A percentile compares a stretch with the other conserved stretches of the same genome.
These are phyloP conservation scores for Backusella westeae DNA, from an alignment of 192 early-diverging fungal genomes.

Conservation along the genomic window DNA sequence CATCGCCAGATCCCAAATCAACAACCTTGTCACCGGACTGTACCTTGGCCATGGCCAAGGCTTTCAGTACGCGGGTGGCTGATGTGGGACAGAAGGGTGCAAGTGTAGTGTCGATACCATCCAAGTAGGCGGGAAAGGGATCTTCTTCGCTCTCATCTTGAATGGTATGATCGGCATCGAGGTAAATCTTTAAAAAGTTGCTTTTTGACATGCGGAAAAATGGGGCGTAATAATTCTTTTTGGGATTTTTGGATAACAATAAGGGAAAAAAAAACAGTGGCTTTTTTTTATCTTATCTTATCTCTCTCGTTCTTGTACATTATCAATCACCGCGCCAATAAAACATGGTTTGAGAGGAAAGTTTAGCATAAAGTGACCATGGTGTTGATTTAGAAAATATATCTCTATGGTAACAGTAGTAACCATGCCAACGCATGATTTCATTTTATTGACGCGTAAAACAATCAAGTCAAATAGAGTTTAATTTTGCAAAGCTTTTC, in stretches of 20 bases:
- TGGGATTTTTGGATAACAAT: neutral
- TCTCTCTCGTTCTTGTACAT: neutral
- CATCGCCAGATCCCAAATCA: constrained; percentile 63
- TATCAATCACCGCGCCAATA: neutral
- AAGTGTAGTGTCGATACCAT: constrained; percentile 49
- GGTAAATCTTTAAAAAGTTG: constrained; percentile 20
- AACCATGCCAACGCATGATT: too few species aligned
- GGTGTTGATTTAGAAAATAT: too few species aligned
- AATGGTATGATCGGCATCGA: constrained; percentile 10
- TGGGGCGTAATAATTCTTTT: neutral
- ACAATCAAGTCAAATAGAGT: too few species aligned
- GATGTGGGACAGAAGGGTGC: constrained; percentile 61
- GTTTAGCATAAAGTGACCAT: too few species aligned
- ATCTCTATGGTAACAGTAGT: too few species aligned
- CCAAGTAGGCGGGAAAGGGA: constrained; percentile 52
- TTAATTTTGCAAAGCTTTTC: too few species aligned
- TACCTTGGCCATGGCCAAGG: constrained; percentile 45
- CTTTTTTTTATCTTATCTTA: neutral
- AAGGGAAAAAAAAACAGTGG: neutral
- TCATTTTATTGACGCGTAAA: too few species aligned
- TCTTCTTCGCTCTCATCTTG: constrained; percentile 25
- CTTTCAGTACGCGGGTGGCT: constrained; percentile 43
- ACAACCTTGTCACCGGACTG: constrained; percentile 39
- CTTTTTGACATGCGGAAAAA: neutral
- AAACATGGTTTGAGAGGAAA: neutral